These are phyloP conservation scores for Cutaneotrichosporon cutaneum DNA, from an alignment of 1,284 basidiomycete genomes.

Conservation along the genomic window DNA sequence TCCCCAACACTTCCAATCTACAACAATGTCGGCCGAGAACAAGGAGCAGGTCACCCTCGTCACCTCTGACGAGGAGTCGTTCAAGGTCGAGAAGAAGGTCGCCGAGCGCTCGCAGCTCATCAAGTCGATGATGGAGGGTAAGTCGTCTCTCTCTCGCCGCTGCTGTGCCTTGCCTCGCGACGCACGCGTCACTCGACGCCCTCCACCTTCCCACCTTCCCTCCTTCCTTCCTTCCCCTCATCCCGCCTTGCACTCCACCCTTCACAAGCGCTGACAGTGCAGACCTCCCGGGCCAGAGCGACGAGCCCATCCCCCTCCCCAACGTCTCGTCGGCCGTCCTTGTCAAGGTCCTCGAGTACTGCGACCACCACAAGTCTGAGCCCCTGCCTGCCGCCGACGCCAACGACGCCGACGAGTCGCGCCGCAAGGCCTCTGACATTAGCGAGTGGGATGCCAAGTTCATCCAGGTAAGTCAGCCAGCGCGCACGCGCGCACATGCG, in stretches of 20 bases:
- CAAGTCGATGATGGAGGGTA: constrained; percentile 99
- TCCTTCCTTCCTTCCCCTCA: too few species aligned
- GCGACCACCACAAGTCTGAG: constrained; percentile 96
- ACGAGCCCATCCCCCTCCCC: constrained; percentile 88
- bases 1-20: neutral
- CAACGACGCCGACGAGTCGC: constrained; percentile 87
- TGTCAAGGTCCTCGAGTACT: constrained; percentile 99
- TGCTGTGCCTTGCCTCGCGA: neutral
- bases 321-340: constrained; percentile 95
- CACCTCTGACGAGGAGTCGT: constrained; percentile 92
- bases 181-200: neutral
- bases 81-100: constrained; percentile 89
- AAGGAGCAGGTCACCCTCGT: constrained; percentile 43
- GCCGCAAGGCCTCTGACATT: constrained; percentile 96
- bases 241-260: neutral
- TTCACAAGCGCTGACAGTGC: constrained; percentile 10
- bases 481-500: neutral
- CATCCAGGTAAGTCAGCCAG: constrained; percentile 63
- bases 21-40: constrained; percentile 29
- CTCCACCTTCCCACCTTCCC: constrained; percentile 8
- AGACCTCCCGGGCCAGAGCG: constrained; percentile 90
- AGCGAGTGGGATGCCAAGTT: constrained; percentile 99
- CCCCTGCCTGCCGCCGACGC: constrained; percentile 76
- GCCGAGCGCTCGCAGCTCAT: constrained; percentile 94
- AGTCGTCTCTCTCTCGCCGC: constrained; percentile 27